A percentile compares a stretch with the other conserved stretches of the same genome.
These are phyloP conservation scores for Trichophyton equinum DNA, from an alignment of 2,329 filamentous ascomycete genomes.

Conservation along the genomic window DNA sequence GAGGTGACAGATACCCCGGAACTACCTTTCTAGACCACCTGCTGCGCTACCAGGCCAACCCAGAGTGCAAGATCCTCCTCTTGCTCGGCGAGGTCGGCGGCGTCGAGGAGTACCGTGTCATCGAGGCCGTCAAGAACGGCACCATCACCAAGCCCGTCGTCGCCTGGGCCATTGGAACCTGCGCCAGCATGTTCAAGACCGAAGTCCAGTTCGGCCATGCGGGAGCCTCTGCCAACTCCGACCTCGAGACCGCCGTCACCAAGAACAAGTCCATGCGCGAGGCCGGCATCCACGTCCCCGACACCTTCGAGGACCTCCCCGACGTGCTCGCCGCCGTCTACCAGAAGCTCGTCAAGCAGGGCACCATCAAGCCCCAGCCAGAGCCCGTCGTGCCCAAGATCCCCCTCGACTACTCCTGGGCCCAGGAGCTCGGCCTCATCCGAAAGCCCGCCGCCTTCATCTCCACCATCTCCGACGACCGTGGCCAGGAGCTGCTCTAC, in stretches of 20 bases:
- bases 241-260: conserved; percentile 87
- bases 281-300: conserved; percentile 84
- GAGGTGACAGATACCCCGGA: conserved; percentile 96
- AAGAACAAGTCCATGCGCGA: conserved; percentile 98
- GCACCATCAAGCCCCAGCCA: conserved; percentile 69
- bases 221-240: conserved; percentile 96
- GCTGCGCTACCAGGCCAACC: conserved; percentile 89
- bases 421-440: conserved; percentile 96
- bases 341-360: conserved; percentile 71
- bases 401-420: conserved; percentile 98
- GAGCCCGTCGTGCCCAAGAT: conserved; percentile 97
- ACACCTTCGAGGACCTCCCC: conserved; percentile 95
- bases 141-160: conserved; percentile 97
- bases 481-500: conserved; percentile 97
- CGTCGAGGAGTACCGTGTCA: conserved; percentile 99
- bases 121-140: conserved; percentile 91
- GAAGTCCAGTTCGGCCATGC: conserved; percentile 99
- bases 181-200: conserved; percentile 99
- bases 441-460: conserved; percentile 99
- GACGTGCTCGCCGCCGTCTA: conserved; percentile 65
- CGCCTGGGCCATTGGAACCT: conserved; percentile 98
- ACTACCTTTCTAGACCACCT: conserved; percentile 99
- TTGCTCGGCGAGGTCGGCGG: conserved; percentile 97
- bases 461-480: conserved; percentile 98
- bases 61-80: conserved; percentile 93